phyloP scores from a whole-genome alignment of 805 yeast species.

The Candida coleopterorum region DNA sequence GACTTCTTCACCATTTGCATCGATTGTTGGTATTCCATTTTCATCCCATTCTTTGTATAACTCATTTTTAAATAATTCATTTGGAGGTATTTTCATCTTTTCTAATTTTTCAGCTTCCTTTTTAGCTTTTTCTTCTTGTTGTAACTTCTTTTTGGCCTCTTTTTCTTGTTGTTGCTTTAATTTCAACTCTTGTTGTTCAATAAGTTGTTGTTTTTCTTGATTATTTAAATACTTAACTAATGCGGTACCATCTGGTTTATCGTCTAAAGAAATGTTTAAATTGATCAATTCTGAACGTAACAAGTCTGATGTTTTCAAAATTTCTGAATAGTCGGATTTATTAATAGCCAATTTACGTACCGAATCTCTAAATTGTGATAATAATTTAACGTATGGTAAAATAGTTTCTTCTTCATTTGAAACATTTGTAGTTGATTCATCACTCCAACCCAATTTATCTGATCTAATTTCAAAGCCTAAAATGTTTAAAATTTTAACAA shows the following conservation, averaged over 20 bases:
- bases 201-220: constrained; percentile 62
- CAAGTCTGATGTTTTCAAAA: constrained; percentile 68
- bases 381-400: constrained; percentile 73
- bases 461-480: constrained; percentile 72
- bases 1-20: constrained; percentile 72
- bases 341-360: constrained; percentile 72
- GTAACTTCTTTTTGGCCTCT: constrained; percentile 54
- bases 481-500: constrained; percentile 63
- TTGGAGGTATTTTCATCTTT: constrained; percentile 66
- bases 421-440: constrained; percentile 15
- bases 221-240: constrained; percentile 74
- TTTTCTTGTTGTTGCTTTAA: constrained; percentile 54
- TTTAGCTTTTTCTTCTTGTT: constrained; percentile 46
- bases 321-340: constrained; percentile 44
- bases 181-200: constrained; percentile 57
- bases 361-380: constrained; percentile 76
- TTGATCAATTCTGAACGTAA: constrained; percentile 68
- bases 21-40: constrained; percentile 75
- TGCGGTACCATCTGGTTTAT: constrained; percentile 76
- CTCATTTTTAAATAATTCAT: constrained; percentile 61
- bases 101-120: constrained; percentile 59
- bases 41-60: constrained; percentile 77
- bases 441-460: constrained; percentile 81
- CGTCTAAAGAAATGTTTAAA: constrained; percentile 83
- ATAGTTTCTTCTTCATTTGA: constrained; percentile 56